Percentiles rank a stretch among this genome's conserved stretches.
Conservation (phyloP, 2,329 filamentous ascomycete species). For the Didymellaceae sp. region DNA sequence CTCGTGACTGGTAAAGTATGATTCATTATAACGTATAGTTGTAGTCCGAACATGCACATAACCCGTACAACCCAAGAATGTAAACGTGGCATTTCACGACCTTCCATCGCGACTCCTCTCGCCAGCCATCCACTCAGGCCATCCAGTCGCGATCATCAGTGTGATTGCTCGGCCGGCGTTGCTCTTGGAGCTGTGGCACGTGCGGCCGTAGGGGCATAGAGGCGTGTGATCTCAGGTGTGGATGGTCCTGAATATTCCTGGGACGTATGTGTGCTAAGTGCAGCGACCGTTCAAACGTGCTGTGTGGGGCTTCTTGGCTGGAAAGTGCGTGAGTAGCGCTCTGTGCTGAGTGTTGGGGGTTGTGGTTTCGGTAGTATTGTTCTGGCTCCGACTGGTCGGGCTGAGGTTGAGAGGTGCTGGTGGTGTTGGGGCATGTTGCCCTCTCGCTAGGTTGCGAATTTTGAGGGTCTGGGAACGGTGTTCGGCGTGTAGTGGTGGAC, state of each 20-base stretch:
- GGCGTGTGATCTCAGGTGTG: neutral
- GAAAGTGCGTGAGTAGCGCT: neutral
- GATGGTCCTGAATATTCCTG: neutral
- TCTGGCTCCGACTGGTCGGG: neutral
- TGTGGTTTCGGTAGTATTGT: conserved; percentile 2
- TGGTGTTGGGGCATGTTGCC: neutral
- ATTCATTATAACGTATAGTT: too few species aligned
- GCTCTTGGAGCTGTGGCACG: neutral
- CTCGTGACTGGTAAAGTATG: too few species aligned
- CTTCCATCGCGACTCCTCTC: too few species aligned
- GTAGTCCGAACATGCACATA: too few species aligned
- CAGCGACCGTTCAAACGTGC: neutral
- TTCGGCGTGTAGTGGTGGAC: too few species aligned
- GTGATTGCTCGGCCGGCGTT: conserved; percentile 11
- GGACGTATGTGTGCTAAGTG: too few species aligned
- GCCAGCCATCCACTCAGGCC: neutral
- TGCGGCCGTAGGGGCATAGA: neutral
- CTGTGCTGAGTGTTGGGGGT: too few species aligned
- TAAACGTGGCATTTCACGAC: too few species aligned
- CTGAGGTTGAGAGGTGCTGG: neutral
- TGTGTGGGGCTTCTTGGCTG: too few species aligned
- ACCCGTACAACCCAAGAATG: neutral
- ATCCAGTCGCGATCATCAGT: conserved; percentile 17
- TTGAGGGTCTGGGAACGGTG: neutral
- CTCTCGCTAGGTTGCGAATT: neutral